A percentile compares a stretch with the other conserved stretches of the same genome.
Evolutionary conservation across 2,329 filamentous ascomycete species (phyloP).

Genomic region (Aspergillus sp.): DNA sequence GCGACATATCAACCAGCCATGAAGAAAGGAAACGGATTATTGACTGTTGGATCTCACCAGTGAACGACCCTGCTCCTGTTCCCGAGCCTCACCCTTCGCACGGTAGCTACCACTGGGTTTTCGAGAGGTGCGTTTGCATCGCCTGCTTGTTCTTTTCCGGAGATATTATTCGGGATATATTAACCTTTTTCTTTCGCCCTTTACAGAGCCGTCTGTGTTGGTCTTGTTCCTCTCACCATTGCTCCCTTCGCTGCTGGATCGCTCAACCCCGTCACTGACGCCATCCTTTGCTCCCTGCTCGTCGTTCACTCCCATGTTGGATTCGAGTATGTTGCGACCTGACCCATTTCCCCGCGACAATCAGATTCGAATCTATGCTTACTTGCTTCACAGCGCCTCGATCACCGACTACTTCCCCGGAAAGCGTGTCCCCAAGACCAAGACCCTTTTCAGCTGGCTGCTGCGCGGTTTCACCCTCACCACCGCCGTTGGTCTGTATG

Average conservation of each 20-base stretch:
- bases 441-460: conserved; percentile 67
- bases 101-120: conserved; percentile 98
- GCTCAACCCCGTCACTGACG: conserved; percentile 83
- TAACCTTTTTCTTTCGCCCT: too few relatives aligned
- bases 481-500: conserved; percentile 85
- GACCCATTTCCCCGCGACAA: too few relatives aligned
- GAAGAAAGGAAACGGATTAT: neutral
- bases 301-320: conserved; percentile 94
- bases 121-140: conserved; percentile 61
- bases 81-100: conserved; percentile 70
- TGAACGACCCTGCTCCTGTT: conserved; percentile 80
- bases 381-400: conserved; percentile 48
- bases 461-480: conserved; percentile 74
- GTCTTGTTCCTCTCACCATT: conserved; percentile 79
- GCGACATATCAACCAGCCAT: neutral
- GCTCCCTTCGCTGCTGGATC: conserved; percentile 89
- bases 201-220: conserved; percentile 66
- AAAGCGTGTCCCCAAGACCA: conserved; percentile 62
- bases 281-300: conserved; percentile 73
- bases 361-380: conserved; percentile 2
- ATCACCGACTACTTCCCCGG: conserved; percentile 88
- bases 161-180: too few relatives aligned
- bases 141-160: conserved; percentile 1
- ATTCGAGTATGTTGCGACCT: conserved; percentile 62
- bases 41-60: conserved; percentile 36